Evolutionary conservation across 306 rosid species (phyloP).

Genomic region (Prunus campanulata): DNA sequence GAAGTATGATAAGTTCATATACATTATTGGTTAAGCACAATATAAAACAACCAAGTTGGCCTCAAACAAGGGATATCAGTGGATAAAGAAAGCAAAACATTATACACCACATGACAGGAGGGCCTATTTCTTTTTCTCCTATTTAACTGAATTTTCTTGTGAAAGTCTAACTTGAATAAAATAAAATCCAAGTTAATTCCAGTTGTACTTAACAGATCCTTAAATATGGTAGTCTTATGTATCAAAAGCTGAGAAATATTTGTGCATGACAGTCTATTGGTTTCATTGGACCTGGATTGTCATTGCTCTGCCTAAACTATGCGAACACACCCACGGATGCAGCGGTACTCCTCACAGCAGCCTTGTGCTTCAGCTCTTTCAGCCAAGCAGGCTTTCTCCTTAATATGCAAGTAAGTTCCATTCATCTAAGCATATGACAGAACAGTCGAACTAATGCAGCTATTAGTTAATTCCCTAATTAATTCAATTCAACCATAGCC

Average conservation of each 20-base stretch:
- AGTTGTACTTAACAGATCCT: not conserved
- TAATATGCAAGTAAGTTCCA: conserved; percentile 73
- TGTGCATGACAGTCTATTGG: conserved; percentile 64
- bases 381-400: conserved; percentile 96
- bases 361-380: conserved; percentile 89
- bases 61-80: not conserved
- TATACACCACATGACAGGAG: not conserved
- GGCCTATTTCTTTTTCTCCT: not conserved
- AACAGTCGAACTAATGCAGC: not conserved
- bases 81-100: too few relatives aligned
- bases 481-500: not conserved
- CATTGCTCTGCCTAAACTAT: conserved; percentile 72
- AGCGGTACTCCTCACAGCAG: conserved; percentile 60
- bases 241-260: conserved; percentile 11
- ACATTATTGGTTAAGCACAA: not conserved
- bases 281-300: conserved; percentile 78
- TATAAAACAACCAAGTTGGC: not conserved
- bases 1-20: too few relatives aligned
- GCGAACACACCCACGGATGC: conserved; percentile 67
- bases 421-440: conserved; percentile 3
- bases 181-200: not conserved
- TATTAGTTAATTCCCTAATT: not conserved
- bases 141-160: too few relatives aligned
- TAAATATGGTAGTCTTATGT: too few relatives aligned
- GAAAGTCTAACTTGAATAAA: not conserved